A percentile compares a stretch with the other conserved stretches of the same genome.
phyloP scores from a whole-genome alignment of 495 filamentous ascomycete species.

The Penicillium angulare region DNA sequence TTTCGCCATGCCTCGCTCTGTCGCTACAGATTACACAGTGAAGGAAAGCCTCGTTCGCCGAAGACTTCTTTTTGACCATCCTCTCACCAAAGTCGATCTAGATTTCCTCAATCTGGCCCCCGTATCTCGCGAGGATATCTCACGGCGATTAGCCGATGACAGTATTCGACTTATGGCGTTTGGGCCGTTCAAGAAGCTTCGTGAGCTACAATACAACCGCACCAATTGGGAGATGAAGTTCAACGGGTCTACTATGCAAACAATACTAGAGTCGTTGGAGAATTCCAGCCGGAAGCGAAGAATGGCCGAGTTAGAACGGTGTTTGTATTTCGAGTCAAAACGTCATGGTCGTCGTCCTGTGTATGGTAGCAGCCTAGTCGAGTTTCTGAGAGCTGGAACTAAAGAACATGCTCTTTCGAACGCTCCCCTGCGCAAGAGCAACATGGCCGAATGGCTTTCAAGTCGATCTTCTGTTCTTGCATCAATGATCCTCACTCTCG shows the following conservation, averaged over 20 bases:
- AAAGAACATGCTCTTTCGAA: slow-evolving; percentile 42
- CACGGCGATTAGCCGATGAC: slow-evolving; percentile 57
- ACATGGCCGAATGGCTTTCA: slow-evolving; percentile 69
- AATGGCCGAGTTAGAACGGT: slow-evolving; percentile 77
- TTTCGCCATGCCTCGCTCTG: slow-evolving; percentile 85
- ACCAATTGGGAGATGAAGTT: slow-evolving; percentile 59
- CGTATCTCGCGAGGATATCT: slow-evolving; percentile 65
- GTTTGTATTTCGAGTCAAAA: slow-evolving; percentile 75
- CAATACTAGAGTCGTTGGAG: slow-evolving; percentile 69
- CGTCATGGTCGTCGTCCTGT: slow-evolving; percentile 78
- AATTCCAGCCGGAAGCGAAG: slow-evolving; percentile 66
- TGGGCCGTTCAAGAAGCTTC: slow-evolving; percentile 57
- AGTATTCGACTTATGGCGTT: slow-evolving; percentile 64
- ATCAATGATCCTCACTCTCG: slow-evolving; percentile 69
- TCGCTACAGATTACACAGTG: slow-evolving; percentile 72
- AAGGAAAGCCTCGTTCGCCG: slow-evolving; percentile 72
- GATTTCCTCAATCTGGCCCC: slow-evolving; percentile 81
- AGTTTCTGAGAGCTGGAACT: slow-evolving; percentile 64
- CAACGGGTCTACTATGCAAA: slow-evolving; percentile 63
- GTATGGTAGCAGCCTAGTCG: slow-evolving; percentile 72
- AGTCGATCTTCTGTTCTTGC: slow-evolving; percentile 65
- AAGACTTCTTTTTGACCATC: slow-evolving; percentile 62
- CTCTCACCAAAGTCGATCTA: slow-evolving; percentile 65
- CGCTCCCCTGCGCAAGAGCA: slow-evolving; percentile 39
- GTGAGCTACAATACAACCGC: slow-evolving; percentile 60